Evolutionary conservation across 1,139 yeast species (phyloP), one percentile per base, ranked within the genome.

Genomic region (Suhomyces bokatorum): DNA sequence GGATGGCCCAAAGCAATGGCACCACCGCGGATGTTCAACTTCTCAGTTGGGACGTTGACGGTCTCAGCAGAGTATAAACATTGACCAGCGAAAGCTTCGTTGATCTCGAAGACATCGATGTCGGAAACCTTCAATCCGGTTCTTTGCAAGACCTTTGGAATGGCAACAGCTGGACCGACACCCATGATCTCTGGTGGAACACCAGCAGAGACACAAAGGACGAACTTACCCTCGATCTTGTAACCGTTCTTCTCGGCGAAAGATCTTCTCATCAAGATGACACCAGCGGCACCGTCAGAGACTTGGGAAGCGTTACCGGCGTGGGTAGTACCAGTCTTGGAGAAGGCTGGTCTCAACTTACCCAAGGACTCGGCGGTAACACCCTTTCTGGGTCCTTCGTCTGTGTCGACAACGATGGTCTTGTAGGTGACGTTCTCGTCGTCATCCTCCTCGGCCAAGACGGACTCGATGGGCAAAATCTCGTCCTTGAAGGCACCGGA

Each of bases 141-240:
- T 60, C 80, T 81, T 62, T 79, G 71, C 59, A 91, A 78, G 15
- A 87, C 85, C 48, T 77, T 79, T 50, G 97, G 97, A 58, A 91
- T 89, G 51, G 98, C 97, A 56, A 80, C 81, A 29, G 96, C 97
- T 49, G 97, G 97, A 43, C 97, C 98, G 59, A 91, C 82, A 51
- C 98, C 98, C 98, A 91, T 91, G 52, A 90, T 81, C 69, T 88
- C 96, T 32, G 98, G 97, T 48, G 97, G 96, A 39, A 91, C 97
- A 63, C 98, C 97, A 46, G 85, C 91, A 40, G 83, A 70, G 47
- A 82, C 77, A 62, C 88, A 81, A 57, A 83, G 85, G 51, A 90
- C 83, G 57, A 80, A 91, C 73, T 87, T 87, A 55, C 82, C 96
- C 48, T 85, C 64, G 43, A 80, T 72, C 48, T 82, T 80, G 60